Evolutionary conservation across 495 filamentous ascomycete genomes (phyloP).

Genomic region (Corynascus novoguineensis): DNA sequence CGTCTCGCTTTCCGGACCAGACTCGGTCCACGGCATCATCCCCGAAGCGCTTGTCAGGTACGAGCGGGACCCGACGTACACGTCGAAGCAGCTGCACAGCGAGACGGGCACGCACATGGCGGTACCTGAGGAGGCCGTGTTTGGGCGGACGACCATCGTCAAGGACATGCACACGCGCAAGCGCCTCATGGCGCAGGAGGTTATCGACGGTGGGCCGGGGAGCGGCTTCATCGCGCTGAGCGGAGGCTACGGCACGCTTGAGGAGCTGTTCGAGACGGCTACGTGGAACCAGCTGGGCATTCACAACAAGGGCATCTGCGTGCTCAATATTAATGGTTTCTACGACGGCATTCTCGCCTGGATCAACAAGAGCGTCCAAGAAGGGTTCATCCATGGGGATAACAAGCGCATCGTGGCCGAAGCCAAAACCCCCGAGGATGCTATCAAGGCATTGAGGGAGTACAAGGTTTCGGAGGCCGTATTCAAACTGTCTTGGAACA

Average conservation of each 20-base stretch:
- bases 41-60: slow-evolving; percentile 76
- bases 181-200: slow-evolving; percentile 81
- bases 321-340: slow-evolving; percentile 84
- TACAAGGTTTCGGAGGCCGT: slow-evolving; percentile 70
- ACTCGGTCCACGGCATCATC: slow-evolving; percentile 87
- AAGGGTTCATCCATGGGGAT: slow-evolving; percentile 64
- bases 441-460: slow-evolving; percentile 59
- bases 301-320: slow-evolving; percentile 70
- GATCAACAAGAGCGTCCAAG: slow-evolving; percentile 69
- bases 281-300: slow-evolving; percentile 99
- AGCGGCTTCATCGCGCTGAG: slow-evolving; percentile 85
- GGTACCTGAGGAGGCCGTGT: slow-evolving; percentile 62
- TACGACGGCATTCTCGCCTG: slow-evolving; percentile 81
- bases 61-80: slow-evolving; percentile 57
- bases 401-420: slow-evolving; percentile 74
- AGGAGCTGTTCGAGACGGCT: slow-evolving; percentile 92
- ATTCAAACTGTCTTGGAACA: slow-evolving; percentile 76
- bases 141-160: slow-evolving; percentile 80
- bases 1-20: slow-evolving; percentile 75
- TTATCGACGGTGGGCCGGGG: slow-evolving; percentile 72
- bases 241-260: slow-evolving; percentile 90
- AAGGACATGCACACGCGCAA: slow-evolving; percentile 95
- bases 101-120: slow-evolving; percentile 13
- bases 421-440: slow-evolving; percentile 64
- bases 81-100: slow-evolving; percentile 31